These are phyloP conservation scores for Colletotrichum cereale DNA, from an alignment of 2,329 filamentous ascomycete genomes.

Conservation along the genomic window DNA sequence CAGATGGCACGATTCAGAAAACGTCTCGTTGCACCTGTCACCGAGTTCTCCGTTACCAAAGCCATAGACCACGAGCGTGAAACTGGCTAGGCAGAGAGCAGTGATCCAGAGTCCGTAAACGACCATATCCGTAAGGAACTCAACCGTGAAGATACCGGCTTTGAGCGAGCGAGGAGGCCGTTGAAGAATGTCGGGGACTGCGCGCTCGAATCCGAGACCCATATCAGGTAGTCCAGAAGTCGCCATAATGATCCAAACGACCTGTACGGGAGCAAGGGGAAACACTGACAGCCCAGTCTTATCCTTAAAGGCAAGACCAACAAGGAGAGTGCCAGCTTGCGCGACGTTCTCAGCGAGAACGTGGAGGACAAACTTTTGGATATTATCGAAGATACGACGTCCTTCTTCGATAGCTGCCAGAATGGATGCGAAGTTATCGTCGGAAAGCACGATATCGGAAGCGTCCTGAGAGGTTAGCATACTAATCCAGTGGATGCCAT, in stretches of 20 bases:
- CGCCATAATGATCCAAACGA: slow-evolving; percentile 80
- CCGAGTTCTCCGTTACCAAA: slow-evolving; percentile 64
- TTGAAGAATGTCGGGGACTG: slow-evolving; percentile 71
- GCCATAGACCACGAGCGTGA: slow-evolving; percentile 44
- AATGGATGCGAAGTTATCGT: slow-evolving; percentile 76
- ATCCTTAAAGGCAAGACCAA: slow-evolving; percentile 76
- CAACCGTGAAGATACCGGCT: slow-evolving; percentile 67
- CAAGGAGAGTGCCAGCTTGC: slow-evolving; percentile 71
- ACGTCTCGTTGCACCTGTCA: slow-evolving; percentile 64
- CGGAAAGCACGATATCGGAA: slow-evolving; percentile 71
- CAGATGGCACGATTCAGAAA: slow-evolving; percentile 62
- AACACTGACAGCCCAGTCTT: slow-evolving; percentile 70
- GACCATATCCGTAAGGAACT: slow-evolving; percentile 70
- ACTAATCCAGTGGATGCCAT: too few species aligned
- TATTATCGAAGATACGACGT: slow-evolving; percentile 75
- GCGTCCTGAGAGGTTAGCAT: slow-evolving; percentile 60
- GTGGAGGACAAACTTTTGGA: slow-evolving; percentile 73
- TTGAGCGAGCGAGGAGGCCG: slow-evolving; percentile 63
- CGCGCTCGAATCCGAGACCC: slow-evolving; percentile 75
- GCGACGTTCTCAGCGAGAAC: slow-evolving; percentile 73
- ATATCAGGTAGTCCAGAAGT: slow-evolving; percentile 76
- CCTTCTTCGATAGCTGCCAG: slow-evolving; percentile 74
- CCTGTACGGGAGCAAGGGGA: slow-evolving; percentile 74
- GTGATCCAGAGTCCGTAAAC: slow-evolving; percentile 73
- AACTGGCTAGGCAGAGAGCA: slow-evolving; percentile 54